Conservation (phyloP, 1,139 yeast genomes). For the Protomyces gravidus region DNA sequence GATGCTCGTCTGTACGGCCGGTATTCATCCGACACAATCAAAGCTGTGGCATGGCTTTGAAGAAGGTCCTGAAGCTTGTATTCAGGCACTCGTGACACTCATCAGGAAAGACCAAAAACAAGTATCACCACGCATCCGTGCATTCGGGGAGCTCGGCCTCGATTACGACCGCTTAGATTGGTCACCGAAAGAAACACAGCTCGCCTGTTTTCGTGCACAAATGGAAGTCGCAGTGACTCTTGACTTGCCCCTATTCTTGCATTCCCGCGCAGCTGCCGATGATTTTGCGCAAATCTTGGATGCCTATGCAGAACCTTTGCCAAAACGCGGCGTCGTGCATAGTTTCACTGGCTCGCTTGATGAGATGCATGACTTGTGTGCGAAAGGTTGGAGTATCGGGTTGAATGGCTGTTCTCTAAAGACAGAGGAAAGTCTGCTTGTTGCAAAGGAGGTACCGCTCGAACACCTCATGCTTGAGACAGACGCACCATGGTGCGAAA, state of each 20-base stretch:
- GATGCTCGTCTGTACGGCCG: conserved; percentile 59
- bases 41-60: conserved; percentile 6
- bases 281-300: conserved; percentile 64
- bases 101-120: conserved; percentile 48
- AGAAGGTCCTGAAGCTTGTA: conserved; percentile 37
- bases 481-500: conserved; percentile 96
- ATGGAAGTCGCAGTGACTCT: conserved; percentile 56
- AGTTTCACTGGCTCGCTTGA: conserved; percentile 82
- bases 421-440: conserved; percentile 65
- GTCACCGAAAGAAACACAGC: conserved; percentile 64
- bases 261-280: conserved; percentile 80
- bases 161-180: conserved; percentile 87
- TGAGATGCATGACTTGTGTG: conserved; percentile 54
- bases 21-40: conserved; percentile 67
- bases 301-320: conserved; percentile 49
- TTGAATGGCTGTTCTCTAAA: conserved; percentile 90
- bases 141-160: conserved; percentile 42
- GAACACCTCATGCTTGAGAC: conserved; percentile 66
- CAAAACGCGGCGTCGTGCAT: conserved; percentile 71
- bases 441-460: conserved; percentile 62
- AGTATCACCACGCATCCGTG: conserved; percentile 39
- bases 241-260: conserved; percentile 73
- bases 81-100: conserved; percentile 49
- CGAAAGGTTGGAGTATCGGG: conserved; percentile 66
- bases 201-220: conserved; percentile 64